Percentiles rank a stretch among this genome's conserved stretches.
Evolutionary conservation across 1,284 basidiomycete genomes (phyloP).

Genomic region (Irpex lacteus): DNA sequence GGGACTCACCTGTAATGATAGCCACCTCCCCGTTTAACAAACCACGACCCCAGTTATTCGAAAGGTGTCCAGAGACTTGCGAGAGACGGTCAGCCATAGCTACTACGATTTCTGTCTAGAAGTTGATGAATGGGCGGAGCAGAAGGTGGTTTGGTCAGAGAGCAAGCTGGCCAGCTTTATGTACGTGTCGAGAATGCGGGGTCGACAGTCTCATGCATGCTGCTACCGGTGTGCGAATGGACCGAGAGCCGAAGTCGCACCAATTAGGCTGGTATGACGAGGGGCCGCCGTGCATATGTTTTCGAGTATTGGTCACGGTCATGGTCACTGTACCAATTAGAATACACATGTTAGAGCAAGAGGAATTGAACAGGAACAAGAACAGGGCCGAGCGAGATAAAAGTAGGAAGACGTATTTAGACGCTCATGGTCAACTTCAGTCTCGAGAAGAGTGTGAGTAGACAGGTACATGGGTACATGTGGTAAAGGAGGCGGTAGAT

Average conservation of each 20-base stretch:
- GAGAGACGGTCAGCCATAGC: slow-evolving; percentile 64
- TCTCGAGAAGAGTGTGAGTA: too few species aligned
- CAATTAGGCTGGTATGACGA: not conserved
- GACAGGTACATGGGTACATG: too few species aligned
- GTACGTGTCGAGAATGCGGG: not conserved
- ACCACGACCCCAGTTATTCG: slow-evolving; percentile 57
- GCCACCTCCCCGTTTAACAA: slow-evolving; percentile 77
- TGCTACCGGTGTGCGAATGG: not conserved
- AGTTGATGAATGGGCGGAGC: not conserved
- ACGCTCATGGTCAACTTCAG: not conserved
- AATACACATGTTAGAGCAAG: not conserved
- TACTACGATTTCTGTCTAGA: not conserved
- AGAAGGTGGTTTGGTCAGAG: not conserved
- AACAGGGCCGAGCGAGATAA: not conserved
- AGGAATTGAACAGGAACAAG: not conserved
- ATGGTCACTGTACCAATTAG: not conserved
- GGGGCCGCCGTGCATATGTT: not conserved
- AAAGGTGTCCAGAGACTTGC: slow-evolving; percentile 70
- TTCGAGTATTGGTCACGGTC: not conserved
- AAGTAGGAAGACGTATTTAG: not conserved
- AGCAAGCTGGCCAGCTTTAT: not conserved
- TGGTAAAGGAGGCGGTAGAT: too few species aligned
- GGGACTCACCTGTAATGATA: slow-evolving; percentile 72
- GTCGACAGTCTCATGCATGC: not conserved
- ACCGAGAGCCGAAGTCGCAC: slow-evolving; percentile 1